Conservation (phyloP, 75 land plant genomes). For the Selaginella moellendorffii region DNA sequence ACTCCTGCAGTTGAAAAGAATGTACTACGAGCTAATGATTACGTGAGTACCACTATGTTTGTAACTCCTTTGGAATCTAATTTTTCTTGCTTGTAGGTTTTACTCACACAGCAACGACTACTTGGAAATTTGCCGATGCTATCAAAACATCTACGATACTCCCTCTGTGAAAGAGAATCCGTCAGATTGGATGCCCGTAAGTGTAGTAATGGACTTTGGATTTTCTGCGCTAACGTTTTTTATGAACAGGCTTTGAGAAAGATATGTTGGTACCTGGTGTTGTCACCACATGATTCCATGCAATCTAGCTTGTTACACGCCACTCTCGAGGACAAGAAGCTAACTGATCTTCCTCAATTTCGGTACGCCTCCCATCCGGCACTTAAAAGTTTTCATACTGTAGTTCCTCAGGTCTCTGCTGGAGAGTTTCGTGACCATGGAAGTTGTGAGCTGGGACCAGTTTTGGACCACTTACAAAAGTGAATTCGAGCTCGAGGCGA, state of each 20-base stretch:
- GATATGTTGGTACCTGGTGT: conserved; percentile 92
- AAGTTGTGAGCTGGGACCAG: conserved; percentile 78
- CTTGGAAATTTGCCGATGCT: conserved; percentile 89
- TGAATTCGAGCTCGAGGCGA: conserved; percentile 77
- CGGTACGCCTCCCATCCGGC: conserved; percentile 22
- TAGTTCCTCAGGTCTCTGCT: conserved; percentile 30
- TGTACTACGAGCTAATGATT: conserved; percentile 92
- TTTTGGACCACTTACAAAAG: conserved; percentile 63
- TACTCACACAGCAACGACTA: conserved; percentile 76
- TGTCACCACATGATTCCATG: conserved; percentile 92
- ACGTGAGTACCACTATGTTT: conserved; percentile 30
- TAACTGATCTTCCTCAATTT: conserved; percentile 75
- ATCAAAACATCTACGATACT: conserved; percentile 91
- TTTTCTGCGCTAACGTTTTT: not conserved
- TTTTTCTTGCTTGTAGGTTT: conserved; percentile 45
- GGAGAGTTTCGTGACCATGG: conserved; percentile 89
- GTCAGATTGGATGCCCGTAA: conserved; percentile 68
- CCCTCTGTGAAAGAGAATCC: conserved; percentile 62
- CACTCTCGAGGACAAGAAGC: conserved; percentile 91
- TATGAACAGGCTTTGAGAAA: conserved; percentile 65
- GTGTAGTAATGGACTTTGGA: not conserved
- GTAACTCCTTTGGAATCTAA: not conserved
- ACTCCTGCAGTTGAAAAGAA: conserved; percentile 59
- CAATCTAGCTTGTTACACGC: conserved; percentile 85
- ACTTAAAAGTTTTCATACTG: not conserved